Conservation (phyloP, 2,329 filamentous ascomycete genomes). For the Hirsutella thompsonii region DNA sequence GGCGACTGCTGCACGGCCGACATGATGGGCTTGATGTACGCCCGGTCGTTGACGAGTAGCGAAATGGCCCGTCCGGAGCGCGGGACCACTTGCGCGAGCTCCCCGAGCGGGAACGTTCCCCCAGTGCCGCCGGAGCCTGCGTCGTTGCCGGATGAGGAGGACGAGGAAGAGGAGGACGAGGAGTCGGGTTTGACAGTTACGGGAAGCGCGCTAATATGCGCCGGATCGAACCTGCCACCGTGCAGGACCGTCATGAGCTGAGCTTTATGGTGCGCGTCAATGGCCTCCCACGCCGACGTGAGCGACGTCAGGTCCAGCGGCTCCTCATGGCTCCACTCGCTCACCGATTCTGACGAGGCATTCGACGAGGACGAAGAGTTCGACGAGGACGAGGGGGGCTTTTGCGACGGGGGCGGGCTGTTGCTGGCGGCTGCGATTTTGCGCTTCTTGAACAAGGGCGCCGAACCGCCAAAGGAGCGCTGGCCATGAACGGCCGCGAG, state of each 20-base stretch:
- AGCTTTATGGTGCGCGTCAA: slow-evolving; percentile 29
- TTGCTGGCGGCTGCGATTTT: slow-evolving; percentile 19
- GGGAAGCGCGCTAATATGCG: slow-evolving; percentile 30
- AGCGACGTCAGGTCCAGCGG: slow-evolving; percentile 38
- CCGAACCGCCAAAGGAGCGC: slow-evolving; percentile 15
- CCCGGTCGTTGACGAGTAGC: slow-evolving; percentile 27
- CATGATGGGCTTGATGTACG: slow-evolving; percentile 40
- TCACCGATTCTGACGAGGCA: neutral
- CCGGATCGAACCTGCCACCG: slow-evolving; percentile 40
- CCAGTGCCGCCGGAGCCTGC: slow-evolving; percentile 1
- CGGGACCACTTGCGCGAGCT: slow-evolving; percentile 41
- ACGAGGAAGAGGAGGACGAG: neutral
- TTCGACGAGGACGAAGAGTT: neutral
- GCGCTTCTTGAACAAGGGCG: slow-evolving; percentile 23
- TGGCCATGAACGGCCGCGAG: neutral
- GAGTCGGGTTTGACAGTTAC: slow-evolving; percentile 20
- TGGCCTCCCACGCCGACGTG: slow-evolving; percentile 25
- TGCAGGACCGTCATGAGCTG: slow-evolving; percentile 25
- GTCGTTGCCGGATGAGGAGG: slow-evolving; percentile 2
- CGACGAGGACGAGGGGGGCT: neutral
- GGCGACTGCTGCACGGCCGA: slow-evolving; percentile 36
- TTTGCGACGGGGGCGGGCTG: too few species aligned
- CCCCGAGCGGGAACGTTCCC: slow-evolving; percentile 36
- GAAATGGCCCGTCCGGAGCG: slow-evolving; percentile 26
- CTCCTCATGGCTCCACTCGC: slow-evolving; percentile 22